phyloP scores from a whole-genome alignment of 805 yeast species.

The Saccharomycopsis malanga region DNA sequence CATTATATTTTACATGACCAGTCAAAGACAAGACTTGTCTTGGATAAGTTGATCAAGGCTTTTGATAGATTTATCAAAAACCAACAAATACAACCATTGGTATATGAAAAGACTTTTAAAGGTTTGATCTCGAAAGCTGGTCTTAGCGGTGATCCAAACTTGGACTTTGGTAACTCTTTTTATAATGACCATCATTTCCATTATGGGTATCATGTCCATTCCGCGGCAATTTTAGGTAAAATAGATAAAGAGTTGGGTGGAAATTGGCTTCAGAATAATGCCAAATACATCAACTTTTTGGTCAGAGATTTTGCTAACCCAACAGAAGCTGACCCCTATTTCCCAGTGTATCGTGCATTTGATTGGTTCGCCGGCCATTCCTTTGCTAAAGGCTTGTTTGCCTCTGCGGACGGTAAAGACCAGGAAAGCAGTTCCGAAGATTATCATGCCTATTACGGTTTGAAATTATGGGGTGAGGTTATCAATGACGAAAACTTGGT shows the following conservation, averaged over 20 bases:
- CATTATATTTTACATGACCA: slow-evolving; percentile 57
- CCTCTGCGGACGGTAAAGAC: slow-evolving; percentile 69
- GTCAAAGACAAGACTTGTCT: slow-evolving; percentile 40
- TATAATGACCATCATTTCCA: slow-evolving; percentile 76
- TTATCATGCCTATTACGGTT: slow-evolving; percentile 61
- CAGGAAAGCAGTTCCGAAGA: slow-evolving; percentile 73
- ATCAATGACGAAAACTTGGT: slow-evolving; percentile 47
- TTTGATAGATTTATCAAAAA: slow-evolving; percentile 63
- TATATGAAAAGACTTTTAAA: slow-evolving; percentile 72
- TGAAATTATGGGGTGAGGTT: slow-evolving; percentile 58
- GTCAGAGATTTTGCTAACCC: slow-evolving; percentile 67
- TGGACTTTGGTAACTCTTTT: slow-evolving; percentile 67
- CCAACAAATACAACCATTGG: slow-evolving; percentile 62
- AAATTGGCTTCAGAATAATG: slow-evolving; percentile 45
- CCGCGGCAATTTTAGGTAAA: slow-evolving; percentile 55
- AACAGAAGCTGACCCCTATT: slow-evolving; percentile 42
- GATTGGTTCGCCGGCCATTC: slow-evolving; percentile 78
- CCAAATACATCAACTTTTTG: slow-evolving; percentile 48
- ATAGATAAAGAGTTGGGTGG: slow-evolving; percentile 44
- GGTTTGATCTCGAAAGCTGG: slow-evolving; percentile 71
- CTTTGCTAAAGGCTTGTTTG: slow-evolving; percentile 68
- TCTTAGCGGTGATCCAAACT: slow-evolving; percentile 38
- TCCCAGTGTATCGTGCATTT: slow-evolving; percentile 62
- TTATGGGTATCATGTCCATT: slow-evolving; percentile 67
- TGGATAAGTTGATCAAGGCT: slow-evolving; percentile 59